Evolutionary conservation across 495 filamentous ascomycete genomes (phyloP), one percentile per base, ranked within the genome.

Genomic region (Tuber calosporum): DNA sequence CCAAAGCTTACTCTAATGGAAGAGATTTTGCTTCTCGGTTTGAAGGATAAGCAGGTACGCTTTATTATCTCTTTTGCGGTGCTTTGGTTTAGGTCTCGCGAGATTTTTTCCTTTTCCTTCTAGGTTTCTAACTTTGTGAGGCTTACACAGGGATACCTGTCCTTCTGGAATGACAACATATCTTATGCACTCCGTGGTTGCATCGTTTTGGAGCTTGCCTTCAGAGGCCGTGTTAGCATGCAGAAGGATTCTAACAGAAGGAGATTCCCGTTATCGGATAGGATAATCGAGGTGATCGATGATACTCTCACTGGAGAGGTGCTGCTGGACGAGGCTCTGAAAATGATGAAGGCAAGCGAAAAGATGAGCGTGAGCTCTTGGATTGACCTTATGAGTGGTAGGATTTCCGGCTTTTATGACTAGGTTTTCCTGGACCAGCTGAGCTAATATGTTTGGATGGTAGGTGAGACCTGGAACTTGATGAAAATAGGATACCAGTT

Each of bases 401-500:
- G 70, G 87, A 74, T n/a, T n/a, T 71, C 72, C 39, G 43, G 42
- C 36, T 39, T 39, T n/a, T 26, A 41, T 36, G 11, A 22, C 70
- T 39, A 40, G 22, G 58, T 38, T 66, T 66, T 42, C 30, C 62
- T 48, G 37, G 20, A 71, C 69, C 77, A 79, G 69, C 75, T 43
- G n/a, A 53, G 45, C 79, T 72, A 82, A 82, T 76, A 69, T 71
- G 42, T 73, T 72, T 71, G 45, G 62, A 70, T 62, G 37, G 75
- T 80, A 99, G 95, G 95, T 77, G 95, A 99, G 84, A 99, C 95
- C 73, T 99, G 95, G 95, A 99, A 99, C 80, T 85, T 99, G 71
- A 97, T 99, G 95, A 99, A 99, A 85, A 99, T 99, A 79, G 95
- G 95, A 82, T 99, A 99, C 84, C 95, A 98, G 86, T 87, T 99